Base-by-base conservation (phyloP, 176 grass and related monocot species). In the Avena atlantica region DNA sequence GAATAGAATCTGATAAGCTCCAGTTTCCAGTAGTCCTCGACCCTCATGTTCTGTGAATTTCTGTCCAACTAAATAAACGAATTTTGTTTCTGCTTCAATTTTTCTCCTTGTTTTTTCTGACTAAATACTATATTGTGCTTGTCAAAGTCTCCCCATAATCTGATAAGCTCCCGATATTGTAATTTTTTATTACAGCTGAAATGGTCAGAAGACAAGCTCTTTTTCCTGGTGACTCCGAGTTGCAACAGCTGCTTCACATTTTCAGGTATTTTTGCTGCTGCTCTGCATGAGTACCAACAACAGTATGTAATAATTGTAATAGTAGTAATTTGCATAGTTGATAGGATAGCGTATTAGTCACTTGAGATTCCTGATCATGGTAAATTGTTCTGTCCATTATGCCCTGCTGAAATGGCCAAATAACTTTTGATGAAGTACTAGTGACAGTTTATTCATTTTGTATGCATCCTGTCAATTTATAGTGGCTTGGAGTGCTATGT, bases 161-260 rank as follows among this genome's bases (percentile, higher is more conserved):
- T 34, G 31, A 34, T 34, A 34, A 34, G 31, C 31, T 34, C 31
- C 31, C 3, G 40, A 52, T 56, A 56, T 12, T 66, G 10, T 85
- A 68, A 73, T 16, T 81, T 81, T 88, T 48, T 66, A 65, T 83
- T 92, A 44, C 89, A 99, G 92, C 97, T 93, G 97, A 99, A 93
- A 94, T 99, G 97, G 61, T 80, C 25, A 90, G 94, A 93, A 93
- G 89, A 61, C 92, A 94, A 85, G 87, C 92, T 78, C 92, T 99
- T 74, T 99, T 99, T 47, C 90, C 92, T 70, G 94, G 97, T 21
- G 94, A 99, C 61, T 99, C 97, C 2, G 94, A 99, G 78, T 85
- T 99, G 68, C 97, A 96, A 79, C 97, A 99, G 76, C 83, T 99
- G 59, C 97, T 99, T 89, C 91, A 93, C 85, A 99, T 99, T 86